Conservation (phyloP, 805 yeast species). For the Allodekkera sacchari region DNA sequence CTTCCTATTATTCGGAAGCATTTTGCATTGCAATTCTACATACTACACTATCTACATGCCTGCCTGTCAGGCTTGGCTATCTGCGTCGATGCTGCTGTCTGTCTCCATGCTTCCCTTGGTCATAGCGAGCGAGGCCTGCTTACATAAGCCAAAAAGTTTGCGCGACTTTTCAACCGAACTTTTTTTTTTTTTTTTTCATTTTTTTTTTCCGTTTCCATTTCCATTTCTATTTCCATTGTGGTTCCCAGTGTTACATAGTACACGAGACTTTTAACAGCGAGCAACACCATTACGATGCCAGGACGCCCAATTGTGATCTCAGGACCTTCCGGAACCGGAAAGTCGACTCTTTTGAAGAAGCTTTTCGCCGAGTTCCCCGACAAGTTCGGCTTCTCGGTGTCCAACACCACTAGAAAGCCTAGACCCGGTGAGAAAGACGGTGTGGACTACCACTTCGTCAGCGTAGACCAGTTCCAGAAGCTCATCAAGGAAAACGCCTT, state of each 20-base stretch:
- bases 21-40: too few relatives aligned
- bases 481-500: conserved; percentile 70
- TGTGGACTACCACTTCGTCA: conserved; percentile 78
- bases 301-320: conserved; percentile 86
- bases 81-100: too few relatives aligned
- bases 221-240: background rate
- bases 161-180: too few relatives aligned
- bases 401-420: conserved; percentile 88
- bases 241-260: too few relatives aligned
- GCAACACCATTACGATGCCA: conserved; percentile 5
- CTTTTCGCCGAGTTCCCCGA: conserved; percentile 86
- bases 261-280: background rate
- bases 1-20: too few relatives aligned
- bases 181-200: conserved; percentile 1
- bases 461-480: conserved; percentile 70
- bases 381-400: conserved; percentile 87
- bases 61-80: too few relatives aligned
- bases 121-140: too few relatives aligned
- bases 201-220: background rate
- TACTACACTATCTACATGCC: too few relatives aligned
- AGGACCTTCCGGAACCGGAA: conserved; percentile 97
- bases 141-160: too few relatives aligned
- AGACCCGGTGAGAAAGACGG: conserved; percentile 89
- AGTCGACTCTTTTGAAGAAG: conserved; percentile 85
- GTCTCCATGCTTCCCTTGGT: too few relatives aligned